Evolutionary conservation across 305 asterid species (phyloP).

Genomic region (Ruellia speciosa): DNA sequence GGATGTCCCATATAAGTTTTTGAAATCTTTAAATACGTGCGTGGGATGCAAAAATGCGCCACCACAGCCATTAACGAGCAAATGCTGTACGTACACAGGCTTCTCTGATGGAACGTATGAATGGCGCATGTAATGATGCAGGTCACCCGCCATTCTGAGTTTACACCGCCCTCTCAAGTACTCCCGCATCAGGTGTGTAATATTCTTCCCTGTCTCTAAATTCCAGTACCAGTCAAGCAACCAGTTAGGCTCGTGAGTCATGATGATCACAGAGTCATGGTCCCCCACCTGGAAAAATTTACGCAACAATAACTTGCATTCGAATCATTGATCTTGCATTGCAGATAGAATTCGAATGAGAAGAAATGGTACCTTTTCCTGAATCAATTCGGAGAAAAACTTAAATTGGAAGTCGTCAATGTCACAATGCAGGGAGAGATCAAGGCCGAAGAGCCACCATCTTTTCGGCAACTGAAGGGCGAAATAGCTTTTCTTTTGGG

Average conservation of each 20-base stretch:
- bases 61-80: slow-evolving; percentile 96
- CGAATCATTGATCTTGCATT: no score
- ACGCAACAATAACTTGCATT: no score
- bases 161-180: slow-evolving; percentile 79
- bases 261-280: slow-evolving; percentile 79
- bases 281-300: slow-evolving; percentile 63
- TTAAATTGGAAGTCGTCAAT: slow-evolving; percentile 90
- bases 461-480: slow-evolving; percentile 95
- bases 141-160: slow-evolving; percentile 91
- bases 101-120: slow-evolving; percentile 67
- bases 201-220: slow-evolving; percentile 69
- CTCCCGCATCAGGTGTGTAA: slow-evolving; percentile 67
- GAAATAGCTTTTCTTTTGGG: slow-evolving; percentile 95
- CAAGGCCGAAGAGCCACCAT: slow-evolving; percentile 99
- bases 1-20: slow-evolving; percentile 45
- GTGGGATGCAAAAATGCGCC: slow-evolving; percentile 99
- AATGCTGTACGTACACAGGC: slow-evolving; percentile 77
- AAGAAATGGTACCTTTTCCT: slow-evolving; percentile 62
- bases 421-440: slow-evolving; percentile 92
- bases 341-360: no score
- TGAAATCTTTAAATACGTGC: slow-evolving; percentile 75
- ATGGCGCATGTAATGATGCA: slow-evolving; percentile 98
- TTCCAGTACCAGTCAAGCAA: slow-evolving; percentile 92
- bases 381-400: slow-evolving; percentile 76
- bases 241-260: slow-evolving; percentile 99